Evolutionary conservation across 257 asterid species (phyloP).

Genomic region (Mentha longifolia): DNA sequence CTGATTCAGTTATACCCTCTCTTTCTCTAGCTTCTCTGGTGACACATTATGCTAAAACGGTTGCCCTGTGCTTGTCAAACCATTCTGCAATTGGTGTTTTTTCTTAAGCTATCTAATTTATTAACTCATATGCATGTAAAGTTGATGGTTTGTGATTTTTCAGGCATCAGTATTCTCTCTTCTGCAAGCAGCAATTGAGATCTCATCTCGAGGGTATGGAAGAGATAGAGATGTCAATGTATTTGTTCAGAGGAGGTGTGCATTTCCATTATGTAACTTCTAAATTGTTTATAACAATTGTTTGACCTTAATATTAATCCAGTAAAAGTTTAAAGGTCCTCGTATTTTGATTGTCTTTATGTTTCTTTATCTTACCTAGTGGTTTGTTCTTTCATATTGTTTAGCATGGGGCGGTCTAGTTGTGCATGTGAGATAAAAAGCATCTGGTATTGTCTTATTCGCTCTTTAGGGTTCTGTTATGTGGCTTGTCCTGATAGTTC

Average conservation of each 20-base stretch:
- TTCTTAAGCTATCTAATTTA: too few relatives aligned
- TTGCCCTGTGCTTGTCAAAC: too few relatives aligned
- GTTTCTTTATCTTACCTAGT: constrained; percentile 1
- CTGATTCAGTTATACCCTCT: too few relatives aligned
- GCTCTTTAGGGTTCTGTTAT: constrained; percentile 5
- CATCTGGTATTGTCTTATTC: constrained; percentile 12
- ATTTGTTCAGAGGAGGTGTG: constrained; percentile 86
- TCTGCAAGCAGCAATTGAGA: constrained; percentile 84
- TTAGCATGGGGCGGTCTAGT: constrained; percentile 6
- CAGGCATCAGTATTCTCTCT: constrained; percentile 94
- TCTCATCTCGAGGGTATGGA: constrained; percentile 93
- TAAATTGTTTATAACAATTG: constrained; percentile 17
- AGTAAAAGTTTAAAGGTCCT: constrained; percentile 25
- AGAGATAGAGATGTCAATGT: constrained; percentile 83
- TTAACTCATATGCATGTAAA: too few relatives aligned
- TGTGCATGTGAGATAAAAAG: constrained; percentile 23
- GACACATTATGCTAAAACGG: too few relatives aligned
- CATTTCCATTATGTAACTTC: constrained; percentile 27
- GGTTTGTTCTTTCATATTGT: constrained; percentile 18
- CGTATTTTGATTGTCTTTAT: constrained; percentile 5
- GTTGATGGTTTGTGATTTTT: constrained; percentile 8
- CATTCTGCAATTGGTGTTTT: too few relatives aligned
- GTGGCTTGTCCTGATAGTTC: constrained; percentile 26
- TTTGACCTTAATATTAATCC: constrained; percentile 23
- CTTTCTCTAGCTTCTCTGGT: too few relatives aligned